phyloP scores from a whole-genome alignment of 768 basidiomycete genomes.

The Myochromella boudieri region DNA sequence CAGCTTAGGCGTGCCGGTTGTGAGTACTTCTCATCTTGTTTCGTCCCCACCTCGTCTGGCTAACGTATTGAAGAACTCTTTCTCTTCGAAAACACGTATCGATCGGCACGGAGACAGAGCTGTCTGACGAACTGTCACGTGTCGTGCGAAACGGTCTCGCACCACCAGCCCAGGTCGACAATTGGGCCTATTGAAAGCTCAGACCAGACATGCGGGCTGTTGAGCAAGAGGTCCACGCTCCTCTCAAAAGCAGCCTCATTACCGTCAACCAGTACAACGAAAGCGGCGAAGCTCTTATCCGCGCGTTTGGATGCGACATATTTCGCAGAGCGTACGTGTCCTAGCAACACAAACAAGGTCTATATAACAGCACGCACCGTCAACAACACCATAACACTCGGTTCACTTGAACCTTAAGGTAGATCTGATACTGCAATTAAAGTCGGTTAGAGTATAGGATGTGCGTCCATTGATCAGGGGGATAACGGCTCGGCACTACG shows the following conservation, averaged over 20 bases:
- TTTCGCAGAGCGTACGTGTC: not conserved
- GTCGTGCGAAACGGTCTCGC: constrained; percentile 18
- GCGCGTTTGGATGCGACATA: too few species aligned
- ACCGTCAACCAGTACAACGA: too few species aligned
- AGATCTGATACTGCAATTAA: too few species aligned
- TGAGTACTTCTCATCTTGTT: constrained; percentile 10
- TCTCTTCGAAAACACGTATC: constrained; percentile 18
- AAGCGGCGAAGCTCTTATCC: too few species aligned
- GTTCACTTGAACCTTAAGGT: too few species aligned
- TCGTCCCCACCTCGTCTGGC: not conserved
- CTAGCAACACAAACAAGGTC: not conserved
- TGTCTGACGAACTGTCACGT: constrained; percentile 16
- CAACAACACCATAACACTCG: too few species aligned
- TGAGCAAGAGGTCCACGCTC: not conserved
- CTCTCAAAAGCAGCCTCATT: too few species aligned
- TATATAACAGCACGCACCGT: too few species aligned
- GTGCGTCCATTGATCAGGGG: too few species aligned
- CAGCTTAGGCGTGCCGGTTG: constrained; percentile 23
- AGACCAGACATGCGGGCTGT: not conserved
- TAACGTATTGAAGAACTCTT: constrained; percentile 15
- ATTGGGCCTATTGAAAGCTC: not conserved
- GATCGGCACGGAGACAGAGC: constrained; percentile 14
- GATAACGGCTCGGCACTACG: too few species aligned
- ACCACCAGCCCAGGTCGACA: not conserved
- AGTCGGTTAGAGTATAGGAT: too few species aligned